Conservation (phyloP, 179 eudicot species). For the Beta corolliflora region DNA sequence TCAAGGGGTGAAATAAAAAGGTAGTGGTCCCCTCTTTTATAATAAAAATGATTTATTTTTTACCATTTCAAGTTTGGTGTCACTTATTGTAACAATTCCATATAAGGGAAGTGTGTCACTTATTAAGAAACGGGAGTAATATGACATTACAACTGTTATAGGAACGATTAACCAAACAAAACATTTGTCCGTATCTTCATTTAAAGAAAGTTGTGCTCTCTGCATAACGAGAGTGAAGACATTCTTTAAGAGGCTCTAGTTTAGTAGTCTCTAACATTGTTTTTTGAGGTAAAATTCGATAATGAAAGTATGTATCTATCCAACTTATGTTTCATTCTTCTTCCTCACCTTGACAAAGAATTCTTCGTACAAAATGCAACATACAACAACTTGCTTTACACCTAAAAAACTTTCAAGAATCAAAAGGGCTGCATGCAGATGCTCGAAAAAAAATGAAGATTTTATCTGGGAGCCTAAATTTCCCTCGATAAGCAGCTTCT, state of each 20-base stretch:
- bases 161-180: background rate
- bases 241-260: background rate
- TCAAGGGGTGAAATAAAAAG: too few relatives aligned
- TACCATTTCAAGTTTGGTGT: too few relatives aligned
- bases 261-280: background rate
- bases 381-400: constrained; percentile 1
- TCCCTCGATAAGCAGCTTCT: constrained; percentile 15
- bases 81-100: too few relatives aligned
- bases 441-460: background rate
- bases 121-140: too few relatives aligned
- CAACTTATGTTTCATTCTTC: background rate
- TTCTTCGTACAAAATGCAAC: background rate
- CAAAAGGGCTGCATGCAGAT: background rate
- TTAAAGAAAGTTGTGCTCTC: too few relatives aligned
- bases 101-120: too few relatives aligned
- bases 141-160: too few relatives aligned
- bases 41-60: too few relatives aligned
- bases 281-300: background rate
- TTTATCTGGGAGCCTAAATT: background rate
- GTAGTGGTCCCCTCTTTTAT: too few relatives aligned
- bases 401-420: background rate
- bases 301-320: background rate
- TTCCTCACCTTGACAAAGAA: background rate
- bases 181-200: too few relatives aligned
- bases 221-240: background rate